Conservation (phyloP, 164 flowering plant species). For the Malania oleifera region DNA sequence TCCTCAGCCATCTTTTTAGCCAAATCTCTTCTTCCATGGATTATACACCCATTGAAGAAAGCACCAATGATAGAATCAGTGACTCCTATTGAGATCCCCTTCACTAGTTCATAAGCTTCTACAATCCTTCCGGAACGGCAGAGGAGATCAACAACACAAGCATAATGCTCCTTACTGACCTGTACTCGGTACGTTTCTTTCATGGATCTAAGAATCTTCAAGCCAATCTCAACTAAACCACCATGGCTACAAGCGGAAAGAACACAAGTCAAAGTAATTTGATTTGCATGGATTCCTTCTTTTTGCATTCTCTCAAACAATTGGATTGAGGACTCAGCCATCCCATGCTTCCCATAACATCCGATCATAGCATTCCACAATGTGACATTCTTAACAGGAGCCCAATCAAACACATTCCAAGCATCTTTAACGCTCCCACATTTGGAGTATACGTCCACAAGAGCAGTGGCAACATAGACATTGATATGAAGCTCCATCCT, state of each 20-base stretch:
- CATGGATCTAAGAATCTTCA: constrained; percentile 1
- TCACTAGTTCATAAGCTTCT: constrained; percentile 57
- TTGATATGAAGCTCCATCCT: constrained; percentile 37
- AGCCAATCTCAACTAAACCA: neutral
- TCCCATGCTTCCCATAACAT: constrained; percentile 2
- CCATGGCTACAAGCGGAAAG: constrained; percentile 8
- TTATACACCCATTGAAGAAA: constrained; percentile 55
- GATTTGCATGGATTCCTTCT: constrained; percentile 39
- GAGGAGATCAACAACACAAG: neutral
- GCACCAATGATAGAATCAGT: constrained; percentile 61
- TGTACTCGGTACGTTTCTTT: neutral
- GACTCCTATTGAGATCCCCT: constrained; percentile 28
- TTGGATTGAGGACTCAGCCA: constrained; percentile 25
- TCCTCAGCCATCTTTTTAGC: constrained; percentile 26
- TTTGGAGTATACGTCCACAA: constrained; percentile 42
- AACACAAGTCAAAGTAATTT: constrained; percentile 38
- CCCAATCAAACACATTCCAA: constrained; percentile 37
- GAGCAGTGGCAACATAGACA: constrained; percentile 52
- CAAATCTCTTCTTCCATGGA: constrained; percentile 7
- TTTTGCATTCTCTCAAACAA: constrained; percentile 55
- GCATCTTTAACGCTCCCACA: constrained; percentile 53
- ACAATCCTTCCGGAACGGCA: constrained; percentile 55
- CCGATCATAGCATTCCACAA: constrained; percentile 6
- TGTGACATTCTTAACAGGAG: neutral
- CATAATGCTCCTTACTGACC: neutral